phyloP scores from a whole-genome alignment of 192 early-diverging fungal species.

The Spizellomyces sp. region DNA sequence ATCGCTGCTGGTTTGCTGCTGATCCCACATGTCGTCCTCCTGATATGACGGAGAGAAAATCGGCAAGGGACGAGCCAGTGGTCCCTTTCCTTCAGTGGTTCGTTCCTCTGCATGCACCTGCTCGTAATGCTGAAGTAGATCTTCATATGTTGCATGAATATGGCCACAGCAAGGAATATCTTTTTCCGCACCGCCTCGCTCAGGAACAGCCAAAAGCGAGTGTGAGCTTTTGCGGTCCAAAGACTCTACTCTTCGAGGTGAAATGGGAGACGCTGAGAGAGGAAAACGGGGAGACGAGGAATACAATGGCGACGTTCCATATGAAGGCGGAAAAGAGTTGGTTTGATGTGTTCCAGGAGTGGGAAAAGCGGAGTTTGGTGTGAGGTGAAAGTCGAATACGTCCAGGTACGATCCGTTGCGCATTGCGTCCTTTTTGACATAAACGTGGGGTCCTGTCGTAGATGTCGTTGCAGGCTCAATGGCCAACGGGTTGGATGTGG shows the following conservation, averaged over 20 bases:
- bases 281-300: neutral
- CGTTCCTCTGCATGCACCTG: constrained; percentile 1
- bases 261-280: neutral
- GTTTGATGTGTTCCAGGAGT: too few species aligned
- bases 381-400: too few species aligned
- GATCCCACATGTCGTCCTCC: neutral
- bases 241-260: neutral
- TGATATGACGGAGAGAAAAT: neutral
- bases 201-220: neutral
- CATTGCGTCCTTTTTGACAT: too few species aligned
- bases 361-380: too few species aligned
- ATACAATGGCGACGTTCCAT: constrained; percentile 1
- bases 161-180: constrained; percentile 25
- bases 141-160: constrained; percentile 21
- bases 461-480: too few species aligned
- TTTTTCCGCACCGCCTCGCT: neutral
- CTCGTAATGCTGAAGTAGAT: constrained; percentile 27
- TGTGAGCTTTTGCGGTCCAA: neutral
- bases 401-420: too few species aligned
- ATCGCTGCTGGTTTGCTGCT: neutral
- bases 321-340: too few species aligned
- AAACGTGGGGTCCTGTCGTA: too few species aligned
- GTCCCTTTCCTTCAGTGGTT: neutral
- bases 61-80: neutral
- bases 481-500: too few species aligned